Base-by-base conservation (phyloP, 2,329 filamentous ascomycete genomes). In the Colletotrichum sp. region DNA sequence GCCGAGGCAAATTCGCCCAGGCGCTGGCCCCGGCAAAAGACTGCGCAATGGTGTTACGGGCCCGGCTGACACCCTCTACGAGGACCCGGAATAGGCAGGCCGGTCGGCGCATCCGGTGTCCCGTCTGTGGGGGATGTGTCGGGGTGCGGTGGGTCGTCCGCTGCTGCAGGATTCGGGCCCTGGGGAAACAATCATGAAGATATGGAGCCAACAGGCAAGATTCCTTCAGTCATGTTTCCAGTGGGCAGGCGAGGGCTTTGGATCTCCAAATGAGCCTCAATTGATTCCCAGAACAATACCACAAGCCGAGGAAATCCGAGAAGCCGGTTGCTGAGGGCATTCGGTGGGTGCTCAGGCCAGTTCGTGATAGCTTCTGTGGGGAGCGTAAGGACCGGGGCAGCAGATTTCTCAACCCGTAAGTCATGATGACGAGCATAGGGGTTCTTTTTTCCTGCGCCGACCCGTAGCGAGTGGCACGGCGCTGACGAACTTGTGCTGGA, bases 81-180 rank as follows among this genome's bases (percentile, higher is more conserved):
- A 67, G 16, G 57, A 30, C 70, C 74, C 67, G 52, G 60, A 76
- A 71, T 63, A 76, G 75, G 71, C 75, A 76, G 75, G 71, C 75
- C 75, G 74, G 74, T 75, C 74, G 71, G 49, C 62, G 65, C 60
- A 76, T 65, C 71, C 71, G 66, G 71, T 64, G 60, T 75, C 55
- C 62, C 71, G 72, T 70, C 24, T 75, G 71, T 57, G 75, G 75
- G 69, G 71, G 71, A 75, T 64, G 57, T 44, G 59, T 26, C 70
- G 74, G 73, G 73, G 64, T 73, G 59, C 30, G 60, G 64, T 67
- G 72, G 66, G 57, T 76, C 64, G 52, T 60, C 44, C 44, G 59
- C 28, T 39, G 30, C 49, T 66, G 64, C 70, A 76, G 74, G 74
- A 76, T 65, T 69, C 65, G 34, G 59, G 44, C 57, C 70, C 64